phyloP scores from a whole-genome alignment of 345 rosid genomes.

The Syzygium grande region DNA sequence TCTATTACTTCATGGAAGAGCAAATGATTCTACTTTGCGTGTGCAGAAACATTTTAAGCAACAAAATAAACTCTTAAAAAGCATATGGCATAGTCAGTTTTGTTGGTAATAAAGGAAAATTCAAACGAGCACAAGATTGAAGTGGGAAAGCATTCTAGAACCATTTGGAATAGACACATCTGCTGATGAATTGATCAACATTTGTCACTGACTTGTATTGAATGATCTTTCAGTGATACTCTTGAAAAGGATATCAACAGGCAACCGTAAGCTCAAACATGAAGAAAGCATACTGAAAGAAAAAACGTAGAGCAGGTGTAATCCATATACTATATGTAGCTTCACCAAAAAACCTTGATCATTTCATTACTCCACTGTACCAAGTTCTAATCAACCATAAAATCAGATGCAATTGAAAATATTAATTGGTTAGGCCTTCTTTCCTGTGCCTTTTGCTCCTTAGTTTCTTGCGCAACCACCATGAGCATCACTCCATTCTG shows the following conservation, averaged over 20 bases:
- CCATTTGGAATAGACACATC: not conserved
- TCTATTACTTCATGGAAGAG: not conserved
- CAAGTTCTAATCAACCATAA: not conserved
- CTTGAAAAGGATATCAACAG: not conserved
- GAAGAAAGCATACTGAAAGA: not conserved
- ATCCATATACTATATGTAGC: not conserved
- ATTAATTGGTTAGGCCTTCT: not conserved
- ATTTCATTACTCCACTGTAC: not conserved
- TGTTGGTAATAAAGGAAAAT: not conserved
- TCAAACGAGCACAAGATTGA: not conserved
- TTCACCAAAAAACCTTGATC: not conserved
- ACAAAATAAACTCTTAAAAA: not conserved
- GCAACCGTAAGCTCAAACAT: not conserved
- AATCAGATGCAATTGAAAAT: not conserved
- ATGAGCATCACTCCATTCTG: conserved; percentile 15
- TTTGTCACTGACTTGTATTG: not conserved
- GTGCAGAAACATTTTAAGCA: not conserved
- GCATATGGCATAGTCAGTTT: not conserved
- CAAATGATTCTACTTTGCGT: not conserved
- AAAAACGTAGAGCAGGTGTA: not conserved
- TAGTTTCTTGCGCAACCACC: conserved; percentile 18
- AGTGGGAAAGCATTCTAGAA: not conserved
- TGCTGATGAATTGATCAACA: not conserved
- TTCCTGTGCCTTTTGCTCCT: not conserved
- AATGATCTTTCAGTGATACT: not conserved